Evolutionary conservation across 805 yeast species (phyloP).

Genomic region (Clavispora santaluciae): DNA sequence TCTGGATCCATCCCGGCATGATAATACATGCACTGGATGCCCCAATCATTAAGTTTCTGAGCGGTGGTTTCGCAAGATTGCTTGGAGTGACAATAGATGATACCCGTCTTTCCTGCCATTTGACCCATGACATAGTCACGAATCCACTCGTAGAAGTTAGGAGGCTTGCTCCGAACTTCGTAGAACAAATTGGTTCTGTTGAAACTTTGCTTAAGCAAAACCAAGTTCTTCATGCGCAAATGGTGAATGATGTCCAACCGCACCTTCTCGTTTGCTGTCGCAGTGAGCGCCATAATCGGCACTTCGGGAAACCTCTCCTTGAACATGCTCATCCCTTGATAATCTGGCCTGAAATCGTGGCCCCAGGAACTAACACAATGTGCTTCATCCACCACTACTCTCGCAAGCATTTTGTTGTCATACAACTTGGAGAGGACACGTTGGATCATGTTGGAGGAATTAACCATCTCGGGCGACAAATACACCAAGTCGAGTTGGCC

Average conservation of each 20-base stretch:
- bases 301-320: slow-evolving; percentile 69
- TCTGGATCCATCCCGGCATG: slow-evolving; percentile 94
- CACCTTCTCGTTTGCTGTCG: slow-evolving; percentile 92
- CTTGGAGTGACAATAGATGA: slow-evolving; percentile 90
- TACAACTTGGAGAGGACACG: slow-evolving; percentile 56
- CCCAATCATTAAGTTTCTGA: slow-evolving; percentile 49
- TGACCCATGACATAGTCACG: slow-evolving; percentile 47
- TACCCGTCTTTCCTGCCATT: slow-evolving; percentile 66
- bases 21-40: slow-evolving; percentile 69
- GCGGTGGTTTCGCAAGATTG: slow-evolving; percentile 83
- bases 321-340: slow-evolving; percentile 72
- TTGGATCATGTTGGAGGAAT: slow-evolving; percentile 65
- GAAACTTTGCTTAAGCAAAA: slow-evolving; percentile 81
- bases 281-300: slow-evolving; percentile 95
- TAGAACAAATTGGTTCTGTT: slow-evolving; percentile 83
- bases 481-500: slow-evolving; percentile 76
- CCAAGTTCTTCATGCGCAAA: slow-evolving; percentile 55
- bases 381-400: slow-evolving; percentile 94
- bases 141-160: slow-evolving; percentile 54
- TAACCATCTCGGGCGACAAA: slow-evolving; percentile 92
- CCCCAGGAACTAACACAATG: slow-evolving; percentile 99
- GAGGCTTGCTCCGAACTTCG: slow-evolving; percentile 65
- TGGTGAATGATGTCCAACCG: slow-evolving; percentile 80
- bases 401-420: slow-evolving; percentile 55
- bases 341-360: slow-evolving; percentile 96